phyloP scores from a whole-genome alignment of 1,139 yeast species.

The Zygoascus hellenicus region DNA sequence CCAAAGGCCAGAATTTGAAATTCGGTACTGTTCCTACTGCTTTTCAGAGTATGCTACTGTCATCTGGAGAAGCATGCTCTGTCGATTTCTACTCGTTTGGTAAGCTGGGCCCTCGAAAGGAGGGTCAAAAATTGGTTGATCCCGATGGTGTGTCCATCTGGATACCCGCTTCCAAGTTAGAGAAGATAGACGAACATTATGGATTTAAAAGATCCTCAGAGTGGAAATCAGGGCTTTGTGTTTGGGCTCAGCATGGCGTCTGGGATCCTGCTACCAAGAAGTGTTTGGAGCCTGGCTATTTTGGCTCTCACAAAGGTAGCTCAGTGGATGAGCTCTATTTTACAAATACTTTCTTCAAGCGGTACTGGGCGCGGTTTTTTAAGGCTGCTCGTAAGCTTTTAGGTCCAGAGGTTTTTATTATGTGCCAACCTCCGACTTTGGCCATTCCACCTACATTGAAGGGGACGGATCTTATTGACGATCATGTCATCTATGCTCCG shows the following conservation, averaged over 20 bases:
- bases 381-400: slow-evolving; percentile 42
- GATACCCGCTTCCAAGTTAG: slow-evolving; percentile 42
- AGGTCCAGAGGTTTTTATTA: slow-evolving; percentile 46
- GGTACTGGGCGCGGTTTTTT: slow-evolving; percentile 50
- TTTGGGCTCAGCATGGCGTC: slow-evolving; percentile 68
- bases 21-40: slow-evolving; percentile 33
- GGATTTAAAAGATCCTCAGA: slow-evolving; percentile 55
- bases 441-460: slow-evolving; percentile 68
- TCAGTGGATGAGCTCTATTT: slow-evolving; percentile 52
- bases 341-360: slow-evolving; percentile 55
- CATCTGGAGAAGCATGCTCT: slow-evolving; percentile 63
- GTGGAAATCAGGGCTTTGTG: slow-evolving; percentile 69
- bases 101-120: slow-evolving; percentile 66
- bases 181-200: slow-evolving; percentile 49
- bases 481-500: slow-evolving; percentile 64
- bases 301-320: slow-evolving; percentile 38
- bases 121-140: slow-evolving; percentile 51
- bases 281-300: slow-evolving; percentile 43
- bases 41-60: slow-evolving; percentile 41
- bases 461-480: slow-evolving; percentile 50
- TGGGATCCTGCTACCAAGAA: slow-evolving; percentile 51
- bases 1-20: slow-evolving; percentile 30
- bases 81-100: slow-evolving; percentile 65
- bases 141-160: slow-evolving; percentile 67
- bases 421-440: slow-evolving; percentile 80